Evolutionary conservation across 768 basidiomycete species (phyloP).

Genomic region (Phylloporus rhodoxanthus): DNA sequence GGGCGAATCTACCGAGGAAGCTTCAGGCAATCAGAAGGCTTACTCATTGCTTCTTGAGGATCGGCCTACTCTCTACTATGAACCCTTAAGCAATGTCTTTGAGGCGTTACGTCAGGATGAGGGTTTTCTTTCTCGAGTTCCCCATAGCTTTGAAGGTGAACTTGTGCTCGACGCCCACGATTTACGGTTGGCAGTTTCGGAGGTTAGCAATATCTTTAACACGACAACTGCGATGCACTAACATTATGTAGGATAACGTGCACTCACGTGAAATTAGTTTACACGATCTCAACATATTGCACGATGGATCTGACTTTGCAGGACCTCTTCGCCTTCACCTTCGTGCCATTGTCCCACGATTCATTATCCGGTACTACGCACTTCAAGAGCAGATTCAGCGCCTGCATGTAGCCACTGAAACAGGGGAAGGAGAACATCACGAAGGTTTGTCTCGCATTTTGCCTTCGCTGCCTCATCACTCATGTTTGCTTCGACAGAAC

Average conservation of each 20-base stretch:
- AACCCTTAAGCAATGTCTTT: conserved; percentile 64
- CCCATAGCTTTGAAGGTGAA: conserved; percentile 52
- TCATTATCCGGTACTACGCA: conserved; percentile 59
- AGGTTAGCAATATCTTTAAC: conserved; percentile 38
- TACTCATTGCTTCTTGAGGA: conserved; percentile 51
- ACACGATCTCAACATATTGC: conserved; percentile 65
- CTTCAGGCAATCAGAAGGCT: conserved; percentile 13
- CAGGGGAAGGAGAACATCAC: conserved; percentile 10
- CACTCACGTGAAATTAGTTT: conserved; percentile 63
- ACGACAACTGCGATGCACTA: background rate
- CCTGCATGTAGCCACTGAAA: conserved; percentile 25
- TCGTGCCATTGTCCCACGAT: conserved; percentile 46
- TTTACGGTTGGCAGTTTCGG: conserved; percentile 55
- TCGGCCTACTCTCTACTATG: conserved; percentile 70
- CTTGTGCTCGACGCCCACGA: conserved; percentile 68
- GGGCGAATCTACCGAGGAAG: conserved; percentile 15
- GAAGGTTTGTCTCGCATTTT: conserved; percentile 14
- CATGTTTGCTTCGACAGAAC: conserved; percentile 10
- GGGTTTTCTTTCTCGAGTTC: conserved; percentile 37
- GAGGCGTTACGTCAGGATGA: conserved; percentile 66
- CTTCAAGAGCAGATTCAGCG: conserved; percentile 54
- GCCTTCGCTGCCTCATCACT: background rate
- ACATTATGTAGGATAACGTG: conserved; percentile 53
- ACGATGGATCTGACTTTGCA: conserved; percentile 55
- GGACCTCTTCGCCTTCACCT: conserved; percentile 62